Conservation (phyloP, 2,329 filamentous ascomycete genomes). For the Pseudogymnoascus sp. region DNA sequence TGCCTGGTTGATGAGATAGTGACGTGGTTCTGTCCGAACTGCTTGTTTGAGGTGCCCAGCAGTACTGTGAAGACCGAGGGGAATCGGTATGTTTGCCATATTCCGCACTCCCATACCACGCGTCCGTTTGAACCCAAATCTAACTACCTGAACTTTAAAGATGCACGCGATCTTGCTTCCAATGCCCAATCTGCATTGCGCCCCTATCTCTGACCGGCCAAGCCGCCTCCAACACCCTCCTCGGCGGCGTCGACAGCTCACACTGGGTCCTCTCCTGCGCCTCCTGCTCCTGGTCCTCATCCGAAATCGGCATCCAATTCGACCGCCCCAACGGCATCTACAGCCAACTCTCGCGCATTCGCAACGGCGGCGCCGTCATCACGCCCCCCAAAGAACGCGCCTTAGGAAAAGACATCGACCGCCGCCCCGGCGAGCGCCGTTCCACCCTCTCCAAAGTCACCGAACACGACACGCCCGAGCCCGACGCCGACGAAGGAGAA, state of each 20-base stretch:
- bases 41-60: constrained; percentile 90
- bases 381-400: constrained; percentile 37
- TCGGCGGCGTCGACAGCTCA: constrained; percentile 27
- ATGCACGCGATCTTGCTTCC: constrained; percentile 90
- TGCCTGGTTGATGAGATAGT: constrained; percentile 91
- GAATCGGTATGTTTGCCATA: constrained; percentile 57
- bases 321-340: constrained; percentile 83
- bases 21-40: constrained; percentile 91
- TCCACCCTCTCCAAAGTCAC: neutral
- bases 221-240: constrained; percentile 28
- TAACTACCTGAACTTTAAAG: constrained; percentile 34
- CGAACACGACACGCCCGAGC: constrained; percentile 16
- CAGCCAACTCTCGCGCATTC: constrained; percentile 65
- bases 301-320: constrained; percentile 83
- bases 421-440: neutral
- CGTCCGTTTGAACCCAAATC: neutral
- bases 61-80: constrained; percentile 88
- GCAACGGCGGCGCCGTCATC: constrained; percentile 48
- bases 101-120: neutral
- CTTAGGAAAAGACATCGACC: neutral
- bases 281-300: constrained; percentile 88
- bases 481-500: constrained; percentile 23
- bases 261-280: constrained; percentile 77
- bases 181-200: constrained; percentile 81
- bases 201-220: constrained; percentile 68